Evolutionary conservation across 164 flowering plant species (phyloP), one percentile per base, ranked within the genome.

Genomic region (Stephania japonica): DNA sequence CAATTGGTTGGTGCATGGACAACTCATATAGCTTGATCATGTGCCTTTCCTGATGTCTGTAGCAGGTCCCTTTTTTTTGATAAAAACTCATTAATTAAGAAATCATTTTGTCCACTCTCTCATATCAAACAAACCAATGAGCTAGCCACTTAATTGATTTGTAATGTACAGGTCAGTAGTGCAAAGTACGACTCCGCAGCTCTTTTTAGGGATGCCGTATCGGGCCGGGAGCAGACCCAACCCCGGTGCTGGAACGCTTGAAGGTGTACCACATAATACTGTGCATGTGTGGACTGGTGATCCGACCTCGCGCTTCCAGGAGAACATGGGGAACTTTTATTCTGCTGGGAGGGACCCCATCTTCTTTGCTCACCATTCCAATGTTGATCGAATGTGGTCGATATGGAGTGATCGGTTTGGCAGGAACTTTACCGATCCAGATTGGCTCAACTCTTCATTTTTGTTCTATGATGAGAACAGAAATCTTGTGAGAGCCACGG

Each of bases 311-410:
- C 90, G 89, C 0, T 86, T 86, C 64, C 0, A n/a, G 0, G 93
- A 89, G 68, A 68, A 91, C 78, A 89, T 89, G 91, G 93, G 91
- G 2, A 86, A 84, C 61, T 89, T 91, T 65, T 89, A 88, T 80
- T 87, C 90, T 0, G 90, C 94, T 0, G 94, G 63, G 0, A 76
- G 91, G 14, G 92, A 87, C 69, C 90, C 94, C 0, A 77, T 89
- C 7, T 90, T 90, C 75, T 89, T 21, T 44, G 76, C 83, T 14
- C 95, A 87, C 69, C 95, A 89, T 47, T 65, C 88, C 0, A 90
- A 90, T 26, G 70, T 84, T 1, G 95, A 90, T 44, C 81, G 95
- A 1, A 76, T 88, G 87, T 90, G 95, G 92, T 42, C 76, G 0
- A 6, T 90, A 0, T 89, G 92, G 91, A 89, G 86, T 68, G 74